phyloP scores from a whole-genome alignment of 495 filamentous ascomycete species.

The Aspergillus mulundensis region DNA sequence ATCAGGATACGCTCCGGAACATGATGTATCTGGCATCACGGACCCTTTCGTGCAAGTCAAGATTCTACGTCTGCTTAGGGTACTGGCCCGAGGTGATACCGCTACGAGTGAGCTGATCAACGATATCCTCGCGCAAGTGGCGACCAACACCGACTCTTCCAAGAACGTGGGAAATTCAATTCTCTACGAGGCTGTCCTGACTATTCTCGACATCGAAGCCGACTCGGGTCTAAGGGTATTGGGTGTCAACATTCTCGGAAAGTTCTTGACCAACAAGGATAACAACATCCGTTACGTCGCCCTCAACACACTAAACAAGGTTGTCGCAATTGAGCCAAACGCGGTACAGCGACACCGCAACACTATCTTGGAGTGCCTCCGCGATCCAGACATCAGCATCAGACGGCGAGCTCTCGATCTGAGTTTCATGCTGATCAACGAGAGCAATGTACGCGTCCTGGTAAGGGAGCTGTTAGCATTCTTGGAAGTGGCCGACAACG shows the following conservation, averaged over 20 bases:
- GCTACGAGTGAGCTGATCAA: constrained; percentile 96
- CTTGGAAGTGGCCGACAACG: constrained; percentile 92
- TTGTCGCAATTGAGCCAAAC: constrained; percentile 96
- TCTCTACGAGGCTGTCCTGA: constrained; percentile 94
- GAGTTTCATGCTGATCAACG: constrained; percentile 97
- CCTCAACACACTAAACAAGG: constrained; percentile 94
- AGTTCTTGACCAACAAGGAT: constrained; percentile 94
- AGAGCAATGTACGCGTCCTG: constrained; percentile 87
- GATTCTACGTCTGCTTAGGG: constrained; percentile 78
- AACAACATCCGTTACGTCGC: constrained; percentile 99
- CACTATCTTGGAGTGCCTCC: constrained; percentile 91
- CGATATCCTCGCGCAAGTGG: constrained; percentile 96
- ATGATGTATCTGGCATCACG: constrained; percentile 96
- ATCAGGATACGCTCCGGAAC: constrained; percentile 95
- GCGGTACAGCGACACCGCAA: constrained; percentile 96
- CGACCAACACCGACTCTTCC: constrained; percentile 94
- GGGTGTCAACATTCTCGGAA: constrained; percentile 96
- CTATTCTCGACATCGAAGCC: constrained; percentile 96
- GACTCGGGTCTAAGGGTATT: constrained; percentile 90
- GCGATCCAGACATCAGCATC: constrained; percentile 99
- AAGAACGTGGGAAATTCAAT: constrained; percentile 99
- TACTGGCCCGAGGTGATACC: constrained; percentile 80
- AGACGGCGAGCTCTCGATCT: constrained; percentile 89
- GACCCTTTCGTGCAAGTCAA: constrained; percentile 99
- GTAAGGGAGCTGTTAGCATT: constrained; percentile 91